Percentiles rank a stretch among this genome's conserved stretches.
Conservation (phyloP, 2,329 filamentous ascomycete genomes). For the Penicillium sp. region DNA sequence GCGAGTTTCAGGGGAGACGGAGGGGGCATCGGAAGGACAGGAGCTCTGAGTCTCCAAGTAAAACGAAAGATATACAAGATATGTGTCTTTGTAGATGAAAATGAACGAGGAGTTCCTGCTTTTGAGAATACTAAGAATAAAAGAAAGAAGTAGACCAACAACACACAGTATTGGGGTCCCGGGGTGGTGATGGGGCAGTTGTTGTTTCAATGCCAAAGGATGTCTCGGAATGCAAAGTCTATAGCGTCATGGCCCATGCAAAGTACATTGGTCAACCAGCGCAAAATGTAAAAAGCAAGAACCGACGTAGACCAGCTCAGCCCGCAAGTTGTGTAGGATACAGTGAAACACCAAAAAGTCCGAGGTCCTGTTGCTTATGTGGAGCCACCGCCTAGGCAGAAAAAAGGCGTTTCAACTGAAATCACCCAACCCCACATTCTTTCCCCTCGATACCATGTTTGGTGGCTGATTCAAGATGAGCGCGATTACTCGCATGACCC, state of each 20-base stretch:
- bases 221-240: conserved; percentile 1
- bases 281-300: conserved; percentile 2
- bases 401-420: conserved; percentile 13
- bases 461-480: conserved; percentile 58
- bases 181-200: neutral
- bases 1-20: conserved; percentile 38
- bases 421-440: conserved; percentile 22
- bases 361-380: neutral
- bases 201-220: neutral
- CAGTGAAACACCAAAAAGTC: neutral
- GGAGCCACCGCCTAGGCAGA: conserved; percentile 14
- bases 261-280: neutral
- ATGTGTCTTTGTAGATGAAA: neutral
- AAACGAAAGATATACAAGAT: neutral
- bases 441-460: neutral
- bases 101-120: neutral
- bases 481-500: conserved; percentile 80
- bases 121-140: neutral
- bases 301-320: neutral
- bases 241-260: conserved; percentile 4
- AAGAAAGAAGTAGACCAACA: conserved; percentile 5
- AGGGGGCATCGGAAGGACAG: conserved; percentile 26
- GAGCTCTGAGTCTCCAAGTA: conserved; percentile 2
- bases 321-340: neutral
- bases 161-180: conserved; percentile 9